phyloP scores from a whole-genome alignment of 768 basidiomycete species.

The Chalciporus chontae region DNA sequence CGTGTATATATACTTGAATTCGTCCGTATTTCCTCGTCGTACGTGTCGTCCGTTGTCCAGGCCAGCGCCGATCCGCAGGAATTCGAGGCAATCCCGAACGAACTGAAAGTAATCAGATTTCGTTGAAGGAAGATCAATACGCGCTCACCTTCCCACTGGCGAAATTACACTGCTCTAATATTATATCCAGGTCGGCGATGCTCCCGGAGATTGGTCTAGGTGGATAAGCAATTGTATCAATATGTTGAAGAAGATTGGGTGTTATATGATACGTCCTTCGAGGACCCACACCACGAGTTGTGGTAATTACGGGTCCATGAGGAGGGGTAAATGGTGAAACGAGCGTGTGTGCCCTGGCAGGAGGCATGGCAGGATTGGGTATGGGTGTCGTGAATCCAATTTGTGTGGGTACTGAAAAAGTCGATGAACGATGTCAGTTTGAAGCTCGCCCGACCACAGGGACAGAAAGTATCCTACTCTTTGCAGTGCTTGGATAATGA shows the following conservation, averaged over 20 bases:
- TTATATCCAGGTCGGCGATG: constrained; percentile 83
- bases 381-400: constrained; percentile 55
- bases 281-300: constrained; percentile 65
- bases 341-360: constrained; percentile 40
- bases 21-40: constrained; percentile 66
- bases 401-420: constrained; percentile 53
- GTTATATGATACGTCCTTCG: constrained; percentile 55
- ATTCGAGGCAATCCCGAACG: constrained; percentile 93
- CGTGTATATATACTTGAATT: constrained; percentile 79
- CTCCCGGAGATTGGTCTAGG: constrained; percentile 79
- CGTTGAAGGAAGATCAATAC: neutral
- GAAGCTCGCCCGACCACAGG: constrained; percentile 5
- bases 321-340: constrained; percentile 50
- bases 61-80: constrained; percentile 79
- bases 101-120: constrained; percentile 45
- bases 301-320: constrained; percentile 36
- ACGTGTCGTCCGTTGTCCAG: constrained; percentile 74
- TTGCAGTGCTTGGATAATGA: constrained; percentile 75
- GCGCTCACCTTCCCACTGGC: constrained; percentile 58
- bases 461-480: constrained; percentile 45
- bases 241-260: constrained; percentile 58
- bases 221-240: constrained; percentile 70
- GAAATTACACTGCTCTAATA: constrained; percentile 87
- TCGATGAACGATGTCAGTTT: neutral
- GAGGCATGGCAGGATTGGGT: constrained; percentile 65